Evolutionary conservation across 1,139 yeast species (phyloP), one percentile per base, ranked within the genome.

Genomic region (Magnusiomyces tetraspermus): DNA sequence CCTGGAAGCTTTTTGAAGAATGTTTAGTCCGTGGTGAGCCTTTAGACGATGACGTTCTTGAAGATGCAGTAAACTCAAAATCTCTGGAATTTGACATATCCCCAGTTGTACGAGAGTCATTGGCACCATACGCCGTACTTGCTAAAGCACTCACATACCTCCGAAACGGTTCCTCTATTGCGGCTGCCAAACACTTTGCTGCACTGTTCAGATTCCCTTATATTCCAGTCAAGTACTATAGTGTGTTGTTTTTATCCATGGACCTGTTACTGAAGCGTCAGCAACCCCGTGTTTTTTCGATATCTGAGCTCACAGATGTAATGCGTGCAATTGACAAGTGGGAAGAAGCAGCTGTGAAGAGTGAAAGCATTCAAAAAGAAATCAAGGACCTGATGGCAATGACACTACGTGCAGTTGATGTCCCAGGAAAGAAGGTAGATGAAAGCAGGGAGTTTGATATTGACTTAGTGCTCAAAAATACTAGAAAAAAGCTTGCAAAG

Each of bases 81-180:
- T 49, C 54, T 30, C 49, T 54, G 23, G 58, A 54, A 15, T 30
- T 53, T 17, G 63, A 61, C 21, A 52, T 63, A 8, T 76, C 83
- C 37, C 80, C 85, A 1, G 72, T 78, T 1, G 76, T 85, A 56
- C 77, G 80, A 58, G 89, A 84, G 65, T 76, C 85, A 46, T 67
- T 85, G 50, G 72, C 92, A 0, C 94, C 94, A 30, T 83, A 83
- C 63, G 90, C 87, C 0, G 83, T 84, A 0, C 68, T 85, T 48
- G 73, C 71, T 53, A 78, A 76, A 57, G 80, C 75, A 59, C 76
- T 75, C 64, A 65, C 67, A 22, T 63, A 50, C 54, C 68, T 62
- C 53, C 57, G 60, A 17, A 53, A 57, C 22, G 68, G 63, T 17
- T 60, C 63, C 46, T 63, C 60, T 55, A 63, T 57, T 56, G 61